These are phyloP conservation scores for Saturnispora diversa DNA, from an alignment of 805 yeast genomes.

Conservation along the genomic window DNA sequence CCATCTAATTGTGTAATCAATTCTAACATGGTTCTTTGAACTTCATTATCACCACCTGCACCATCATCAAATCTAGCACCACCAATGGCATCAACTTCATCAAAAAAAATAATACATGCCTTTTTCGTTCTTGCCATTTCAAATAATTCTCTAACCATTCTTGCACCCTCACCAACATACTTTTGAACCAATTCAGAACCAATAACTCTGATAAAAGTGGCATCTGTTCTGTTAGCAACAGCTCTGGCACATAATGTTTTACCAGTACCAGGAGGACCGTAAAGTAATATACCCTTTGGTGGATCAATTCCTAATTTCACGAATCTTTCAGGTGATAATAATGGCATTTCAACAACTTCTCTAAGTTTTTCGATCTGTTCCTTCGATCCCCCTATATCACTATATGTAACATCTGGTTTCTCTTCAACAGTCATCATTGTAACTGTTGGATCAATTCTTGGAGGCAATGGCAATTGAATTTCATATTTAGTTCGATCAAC, in stretches of 20 bases:
- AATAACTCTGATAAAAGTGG: slow-evolving; percentile 95
- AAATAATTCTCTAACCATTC: slow-evolving; percentile 97
- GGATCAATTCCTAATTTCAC: slow-evolving; percentile 97
- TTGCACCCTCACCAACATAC: slow-evolving; percentile 99
- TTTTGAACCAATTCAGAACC: slow-evolving; percentile 98
- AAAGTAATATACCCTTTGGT: slow-evolving; percentile 92
- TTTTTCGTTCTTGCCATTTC: slow-evolving; percentile 99
- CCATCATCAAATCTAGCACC: slow-evolving; percentile 99
- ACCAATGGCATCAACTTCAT: slow-evolving; percentile 98
- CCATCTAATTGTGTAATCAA: slow-evolving; percentile 97
- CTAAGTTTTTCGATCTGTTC: slow-evolving; percentile 95
- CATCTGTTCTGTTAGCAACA: slow-evolving; percentile 98
- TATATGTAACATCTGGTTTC: slow-evolving; percentile 97
- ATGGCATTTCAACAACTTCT: slow-evolving; percentile 92
- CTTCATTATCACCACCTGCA: slow-evolving; percentile 99
- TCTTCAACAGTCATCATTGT: slow-evolving; percentile 99
- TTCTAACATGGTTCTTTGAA: slow-evolving; percentile 98
- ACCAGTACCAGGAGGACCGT: slow-evolving; percentile 99
- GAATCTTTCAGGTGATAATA: slow-evolving; percentile 92
- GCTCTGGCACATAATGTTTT: slow-evolving; percentile 98
- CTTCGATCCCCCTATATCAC: slow-evolving; percentile 98
- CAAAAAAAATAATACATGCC: slow-evolving; percentile 96
- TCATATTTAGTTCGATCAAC: slow-evolving; percentile 96
- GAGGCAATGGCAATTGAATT: slow-evolving; percentile 95
- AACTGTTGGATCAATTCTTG: slow-evolving; percentile 94